phyloP scores from a whole-genome alignment of 495 filamentous ascomycete species.

The Penicillium roqueforti region DNA sequence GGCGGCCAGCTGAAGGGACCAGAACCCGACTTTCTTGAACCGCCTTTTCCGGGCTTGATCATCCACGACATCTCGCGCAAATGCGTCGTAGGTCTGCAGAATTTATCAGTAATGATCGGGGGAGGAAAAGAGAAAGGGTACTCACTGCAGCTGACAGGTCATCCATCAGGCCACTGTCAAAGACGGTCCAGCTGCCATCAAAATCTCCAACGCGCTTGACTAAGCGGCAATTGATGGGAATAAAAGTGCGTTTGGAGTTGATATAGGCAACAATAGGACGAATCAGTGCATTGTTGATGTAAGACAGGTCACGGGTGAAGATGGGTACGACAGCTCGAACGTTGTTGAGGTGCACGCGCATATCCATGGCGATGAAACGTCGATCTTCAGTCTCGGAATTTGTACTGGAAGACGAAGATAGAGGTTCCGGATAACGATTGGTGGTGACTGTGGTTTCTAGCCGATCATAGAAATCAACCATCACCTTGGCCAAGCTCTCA shows the following conservation, averaged over 20 bases:
- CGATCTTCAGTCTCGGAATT: slow-evolving; percentile 44
- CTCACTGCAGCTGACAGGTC: slow-evolving; percentile 83
- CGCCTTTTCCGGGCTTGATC: slow-evolving; percentile 77
- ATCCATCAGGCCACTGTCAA: slow-evolving; percentile 91
- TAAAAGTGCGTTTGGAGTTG: slow-evolving; percentile 87
- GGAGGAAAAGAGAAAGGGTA: neutral
- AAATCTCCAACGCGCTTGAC: slow-evolving; percentile 85
- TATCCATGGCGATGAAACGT: slow-evolving; percentile 80
- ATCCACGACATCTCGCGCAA: slow-evolving; percentile 83
- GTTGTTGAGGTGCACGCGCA: slow-evolving; percentile 86
- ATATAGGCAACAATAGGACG: slow-evolving; percentile 99
- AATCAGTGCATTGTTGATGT: slow-evolving; percentile 92
- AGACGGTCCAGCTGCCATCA: slow-evolving; percentile 93
- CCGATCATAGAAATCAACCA: slow-evolving; percentile 90
- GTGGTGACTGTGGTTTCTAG: slow-evolving; percentile 87
- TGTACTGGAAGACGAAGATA: slow-evolving; percentile 5
- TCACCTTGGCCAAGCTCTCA: slow-evolving; percentile 82
- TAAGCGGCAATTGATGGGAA: slow-evolving; percentile 90
- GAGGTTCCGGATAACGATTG: slow-evolving; percentile 46
- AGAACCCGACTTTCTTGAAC: slow-evolving; percentile 93
- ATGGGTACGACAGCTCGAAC: slow-evolving; percentile 87
- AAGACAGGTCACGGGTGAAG: slow-evolving; percentile 84
- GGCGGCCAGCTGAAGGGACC: slow-evolving; percentile 84
- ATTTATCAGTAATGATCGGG: slow-evolving; percentile 13
- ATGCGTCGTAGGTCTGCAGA: slow-evolving; percentile 75